These are phyloP conservation scores for Podaxis sp. DNA, from an alignment of 768 basidiomycete species.

Conservation along the genomic window DNA sequence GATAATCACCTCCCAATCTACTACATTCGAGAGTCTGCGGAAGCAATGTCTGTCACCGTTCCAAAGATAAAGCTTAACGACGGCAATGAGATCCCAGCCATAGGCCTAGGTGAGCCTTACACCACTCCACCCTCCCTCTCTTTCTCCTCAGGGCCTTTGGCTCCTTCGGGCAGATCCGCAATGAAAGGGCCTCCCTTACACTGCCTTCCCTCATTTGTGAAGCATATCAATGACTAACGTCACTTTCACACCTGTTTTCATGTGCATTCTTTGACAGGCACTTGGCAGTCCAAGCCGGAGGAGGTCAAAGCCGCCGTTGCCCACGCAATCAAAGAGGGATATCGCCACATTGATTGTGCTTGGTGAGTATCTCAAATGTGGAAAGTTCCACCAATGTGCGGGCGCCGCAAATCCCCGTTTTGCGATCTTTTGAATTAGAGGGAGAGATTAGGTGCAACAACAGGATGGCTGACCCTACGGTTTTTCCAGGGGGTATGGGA, in stretches of 20 bases:
- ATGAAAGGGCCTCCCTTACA: not conserved
- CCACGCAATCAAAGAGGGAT: constrained; percentile 74
- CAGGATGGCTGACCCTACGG: constrained; percentile 21
- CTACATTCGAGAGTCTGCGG: not conserved
- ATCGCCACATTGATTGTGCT: constrained; percentile 77
- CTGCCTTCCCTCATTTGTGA: not conserved
- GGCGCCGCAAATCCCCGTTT: not conserved
- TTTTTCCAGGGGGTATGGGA: constrained; percentile 55
- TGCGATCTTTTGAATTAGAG: not conserved
- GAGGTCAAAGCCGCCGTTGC: constrained; percentile 72
- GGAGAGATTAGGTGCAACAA: not conserved
- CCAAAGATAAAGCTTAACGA: constrained; percentile 62
- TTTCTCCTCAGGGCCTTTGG: not conserved
- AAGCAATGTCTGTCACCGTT: constrained; percentile 25
- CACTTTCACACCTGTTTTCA: constrained; percentile 2
- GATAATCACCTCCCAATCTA: constrained; percentile 2
- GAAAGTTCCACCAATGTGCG: not conserved
- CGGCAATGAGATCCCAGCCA: constrained; percentile 49
- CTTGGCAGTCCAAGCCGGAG: constrained; percentile 77
- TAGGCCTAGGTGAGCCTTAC: constrained; percentile 51
- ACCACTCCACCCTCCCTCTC: not conserved
- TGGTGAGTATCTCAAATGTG: constrained; percentile 26
- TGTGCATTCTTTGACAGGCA: constrained; percentile 42
- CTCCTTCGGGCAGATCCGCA: not conserved
- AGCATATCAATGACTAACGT: constrained; percentile 8